These are phyloP conservation scores for Venturia effusa DNA, from an alignment of 2,329 filamentous ascomycete genomes.

Conservation along the genomic window DNA sequence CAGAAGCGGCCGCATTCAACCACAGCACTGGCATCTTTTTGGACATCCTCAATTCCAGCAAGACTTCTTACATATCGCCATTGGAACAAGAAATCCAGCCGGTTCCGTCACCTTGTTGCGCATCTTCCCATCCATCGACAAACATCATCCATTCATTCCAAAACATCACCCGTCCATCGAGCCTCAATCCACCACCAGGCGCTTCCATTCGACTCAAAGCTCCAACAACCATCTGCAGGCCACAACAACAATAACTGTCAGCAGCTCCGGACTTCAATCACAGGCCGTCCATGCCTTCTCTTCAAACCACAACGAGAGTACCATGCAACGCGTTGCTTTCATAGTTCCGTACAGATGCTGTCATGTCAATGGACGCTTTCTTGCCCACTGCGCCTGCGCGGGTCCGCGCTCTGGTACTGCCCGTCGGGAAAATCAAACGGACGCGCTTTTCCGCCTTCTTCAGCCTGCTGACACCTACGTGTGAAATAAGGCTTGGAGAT, in stretches of 20 bases:
- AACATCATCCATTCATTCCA: neutral
- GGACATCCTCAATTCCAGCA: too few species aligned
- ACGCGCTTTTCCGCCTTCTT: conserved; percentile 72
- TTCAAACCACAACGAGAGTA: neutral
- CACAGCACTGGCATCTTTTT: too few species aligned
- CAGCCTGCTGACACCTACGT: conserved; percentile 64
- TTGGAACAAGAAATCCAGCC: neutral
- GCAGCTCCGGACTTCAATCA: neutral
- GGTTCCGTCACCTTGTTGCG: neutral
- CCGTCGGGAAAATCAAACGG: conserved; percentile 74
- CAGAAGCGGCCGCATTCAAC: neutral
- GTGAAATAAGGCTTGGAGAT: conserved; percentile 75
- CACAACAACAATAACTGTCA: neutral
- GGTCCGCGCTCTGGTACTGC: conserved; percentile 77
- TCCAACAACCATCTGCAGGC: neutral
- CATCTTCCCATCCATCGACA: neutral
- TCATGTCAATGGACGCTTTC: conserved; percentile 79
- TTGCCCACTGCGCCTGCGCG: conserved; percentile 85
- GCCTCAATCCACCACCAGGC: neutral
- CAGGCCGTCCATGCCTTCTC: neutral
- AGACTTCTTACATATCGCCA: neutral
- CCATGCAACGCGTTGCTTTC: neutral
- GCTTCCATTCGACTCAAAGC: neutral
- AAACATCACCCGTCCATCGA: neutral
- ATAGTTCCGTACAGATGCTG: conserved; percentile 4